Evolutionary conservation across 805 yeast species (phyloP).

Genomic region (Myxozyma sirexii): DNA sequence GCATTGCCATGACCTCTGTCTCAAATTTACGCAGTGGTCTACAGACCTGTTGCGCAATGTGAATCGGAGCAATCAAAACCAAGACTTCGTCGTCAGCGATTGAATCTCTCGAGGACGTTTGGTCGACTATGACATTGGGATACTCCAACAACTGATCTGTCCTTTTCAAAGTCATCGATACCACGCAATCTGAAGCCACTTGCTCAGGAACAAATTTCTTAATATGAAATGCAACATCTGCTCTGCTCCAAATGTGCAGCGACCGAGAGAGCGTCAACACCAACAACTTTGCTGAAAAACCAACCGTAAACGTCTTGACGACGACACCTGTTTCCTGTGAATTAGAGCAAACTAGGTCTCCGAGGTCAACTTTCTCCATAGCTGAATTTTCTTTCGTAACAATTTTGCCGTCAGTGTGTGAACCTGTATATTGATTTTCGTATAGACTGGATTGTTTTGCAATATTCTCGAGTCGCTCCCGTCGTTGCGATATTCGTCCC

Average conservation of each 20-base stretch:
- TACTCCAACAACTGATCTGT: conserved; percentile 6
- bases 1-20: conserved; percentile 8
- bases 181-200: conserved; percentile 12
- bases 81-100: background rate
- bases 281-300: conserved; percentile 1
- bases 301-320: background rate
- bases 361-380: background rate
- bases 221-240: conserved; percentile 1
- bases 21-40: conserved; percentile 20
- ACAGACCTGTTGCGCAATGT: conserved; percentile 15
- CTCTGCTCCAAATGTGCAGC: background rate
- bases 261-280: conserved; percentile 10
- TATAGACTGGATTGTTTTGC: conserved; percentile 17
- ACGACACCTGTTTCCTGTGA: conserved; percentile 10
- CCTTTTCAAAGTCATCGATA: conserved; percentile 2
- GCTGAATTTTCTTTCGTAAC: background rate
- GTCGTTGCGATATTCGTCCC: conserved; percentile 10
- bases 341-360: conserved; percentile 8
- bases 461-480: conserved; percentile 4
- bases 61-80: conserved; percentile 22
- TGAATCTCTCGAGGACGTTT: background rate
- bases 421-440: background rate
- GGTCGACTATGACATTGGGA: conserved; percentile 2
- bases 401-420: background rate
- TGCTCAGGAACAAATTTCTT: conserved; percentile 15